Evolutionary conservation across 1,284 basidiomycete species (phyloP), one percentile per base, ranked within the genome.

Genomic region (Rhodotorula sp.): DNA sequence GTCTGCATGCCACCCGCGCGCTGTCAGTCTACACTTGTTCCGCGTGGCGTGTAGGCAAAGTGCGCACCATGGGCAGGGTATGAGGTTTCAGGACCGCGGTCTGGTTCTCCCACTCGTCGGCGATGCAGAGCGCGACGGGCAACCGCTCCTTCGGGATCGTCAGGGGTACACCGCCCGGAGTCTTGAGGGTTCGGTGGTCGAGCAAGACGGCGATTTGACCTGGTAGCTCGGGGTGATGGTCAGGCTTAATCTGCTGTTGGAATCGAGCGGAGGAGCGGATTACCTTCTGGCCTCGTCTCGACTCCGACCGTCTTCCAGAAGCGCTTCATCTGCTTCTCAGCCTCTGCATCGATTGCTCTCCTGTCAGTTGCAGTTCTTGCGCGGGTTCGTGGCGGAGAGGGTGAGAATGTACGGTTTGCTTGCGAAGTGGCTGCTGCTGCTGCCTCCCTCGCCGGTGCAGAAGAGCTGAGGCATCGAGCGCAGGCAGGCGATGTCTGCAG

Each of bases 71-170:
- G 8, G 95, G 95, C 43, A 99, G 83, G 0, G 93, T 89, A 80
- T 97, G 92, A 47, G 91, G 91, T 81, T 95, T 97, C 74, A 98
- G 80, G 2, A 94, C 79, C 31, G 85, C 87, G 68, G 89, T 88
- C 83, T 98, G 95, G 79, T 91, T 92, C 79, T 97, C 92, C 95
- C 95, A 99, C 83, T 99, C 95, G 69, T 90, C 87, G 16, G 94
- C 95, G 75, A 99, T 89, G 68, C 97, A 85, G 1, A 90, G 85
- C 1, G 95, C 94, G 57, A 78, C 69, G 1, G 75, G 70, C 26
- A 91, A 84, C 77, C 92, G 90, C 69, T 87, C 84, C 52, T 83
- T 81, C 0, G 94, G 94, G 23, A 99, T 79, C 38, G 88, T 80
- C 47, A 99, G 83, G 10, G 85, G 85, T 50, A 88, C 87, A 10